Percentiles rank a stretch among this genome's conserved stretches.
These are phyloP conservation scores for Calonectria henricotiae DNA, from an alignment of 2,329 filamentous ascomycete genomes.

Conservation along the genomic window DNA sequence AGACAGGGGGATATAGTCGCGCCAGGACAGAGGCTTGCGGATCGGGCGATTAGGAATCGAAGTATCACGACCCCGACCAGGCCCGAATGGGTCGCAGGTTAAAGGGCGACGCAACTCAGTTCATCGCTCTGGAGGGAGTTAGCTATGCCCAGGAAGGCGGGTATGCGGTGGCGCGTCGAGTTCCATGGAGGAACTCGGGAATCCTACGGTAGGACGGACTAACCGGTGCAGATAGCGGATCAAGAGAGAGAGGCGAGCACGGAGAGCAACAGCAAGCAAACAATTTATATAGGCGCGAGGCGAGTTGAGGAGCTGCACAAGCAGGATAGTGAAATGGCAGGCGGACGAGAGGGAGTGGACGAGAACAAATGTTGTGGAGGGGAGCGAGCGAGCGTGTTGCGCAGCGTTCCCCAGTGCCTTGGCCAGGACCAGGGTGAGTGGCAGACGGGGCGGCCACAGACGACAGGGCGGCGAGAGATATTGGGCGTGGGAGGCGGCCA, in stretches of 20 bases:
- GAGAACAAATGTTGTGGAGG: constrained; percentile 44
- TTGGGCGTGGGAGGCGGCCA: constrained; percentile 30
- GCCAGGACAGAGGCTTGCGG: constrained; percentile 28
- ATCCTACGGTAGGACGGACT: constrained; percentile 43
- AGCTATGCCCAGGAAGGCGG: constrained; percentile 37
- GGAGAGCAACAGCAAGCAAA: constrained; percentile 30
- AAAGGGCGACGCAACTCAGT: constrained; percentile 55
- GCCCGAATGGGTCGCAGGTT: constrained; percentile 58
- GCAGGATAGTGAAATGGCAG: constrained; percentile 42
- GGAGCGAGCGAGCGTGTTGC: constrained; percentile 39
- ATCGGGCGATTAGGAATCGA: constrained; percentile 37
- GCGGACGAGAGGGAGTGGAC: constrained; percentile 50
- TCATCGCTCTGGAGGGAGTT: constrained; percentile 55
- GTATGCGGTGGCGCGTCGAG: constrained; percentile 36
- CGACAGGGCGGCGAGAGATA: constrained; percentile 46
- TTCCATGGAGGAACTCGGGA: constrained; percentile 35
- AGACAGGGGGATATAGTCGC: constrained; percentile 7
- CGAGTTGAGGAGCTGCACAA: constrained; percentile 24
- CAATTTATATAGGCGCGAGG: constrained; percentile 45
- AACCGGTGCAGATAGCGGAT: constrained; percentile 42
- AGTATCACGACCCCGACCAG: constrained; percentile 55
- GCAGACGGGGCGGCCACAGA: constrained; percentile 27
- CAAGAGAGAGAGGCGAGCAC: constrained; percentile 21
- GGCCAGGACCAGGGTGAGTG: constrained; percentile 45
- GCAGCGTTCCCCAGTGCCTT: constrained; percentile 43